A percentile compares a stretch with the other conserved stretches of the same genome.
Conservation (phyloP, 305 asterid species). For the Rubia tinctorum region DNA sequence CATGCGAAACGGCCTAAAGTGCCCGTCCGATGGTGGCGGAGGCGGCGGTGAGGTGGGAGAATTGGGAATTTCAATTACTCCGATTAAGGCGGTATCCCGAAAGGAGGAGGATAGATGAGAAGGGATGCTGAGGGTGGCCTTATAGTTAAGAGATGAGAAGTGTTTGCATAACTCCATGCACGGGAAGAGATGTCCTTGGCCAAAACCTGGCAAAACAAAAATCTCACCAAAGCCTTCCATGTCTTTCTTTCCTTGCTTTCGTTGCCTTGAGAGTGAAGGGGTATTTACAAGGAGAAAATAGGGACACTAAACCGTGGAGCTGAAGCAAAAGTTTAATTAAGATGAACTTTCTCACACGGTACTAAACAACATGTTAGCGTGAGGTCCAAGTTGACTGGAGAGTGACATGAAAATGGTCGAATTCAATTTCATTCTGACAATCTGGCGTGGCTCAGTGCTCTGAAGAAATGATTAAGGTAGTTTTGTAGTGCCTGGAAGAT, state of each 20-base stretch:
- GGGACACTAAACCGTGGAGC: neutral
- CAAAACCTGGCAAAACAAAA: constrained; percentile 68
- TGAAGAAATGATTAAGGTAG: too few relatives aligned
- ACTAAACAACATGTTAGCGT: neutral
- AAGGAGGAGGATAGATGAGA: constrained; percentile 51
- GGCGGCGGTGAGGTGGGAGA: constrained; percentile 18
- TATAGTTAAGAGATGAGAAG: constrained; percentile 39
- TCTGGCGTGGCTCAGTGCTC: neutral
- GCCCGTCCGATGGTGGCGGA: neutral
- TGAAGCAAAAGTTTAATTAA: constrained; percentile 10
- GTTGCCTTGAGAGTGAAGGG: neutral
- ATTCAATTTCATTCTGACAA: neutral
- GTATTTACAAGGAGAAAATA: neutral
- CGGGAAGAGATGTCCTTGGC: constrained; percentile 73
- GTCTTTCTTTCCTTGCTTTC: neutral
- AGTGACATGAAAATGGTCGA: neutral
- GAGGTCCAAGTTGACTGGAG: neutral
- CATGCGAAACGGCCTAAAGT: neutral
- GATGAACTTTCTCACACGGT: neutral
- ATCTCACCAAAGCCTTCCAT: constrained; percentile 50
- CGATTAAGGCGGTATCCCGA: constrained; percentile 20
- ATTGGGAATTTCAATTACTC: constrained; percentile 35
- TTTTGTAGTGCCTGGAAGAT: too few relatives aligned
- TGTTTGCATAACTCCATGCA: constrained; percentile 63
- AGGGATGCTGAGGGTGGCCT: constrained; percentile 49